Evolutionary conservation across 371 early-diverging fungal species (phyloP).

Genomic region (Mortierella sp.): DNA sequence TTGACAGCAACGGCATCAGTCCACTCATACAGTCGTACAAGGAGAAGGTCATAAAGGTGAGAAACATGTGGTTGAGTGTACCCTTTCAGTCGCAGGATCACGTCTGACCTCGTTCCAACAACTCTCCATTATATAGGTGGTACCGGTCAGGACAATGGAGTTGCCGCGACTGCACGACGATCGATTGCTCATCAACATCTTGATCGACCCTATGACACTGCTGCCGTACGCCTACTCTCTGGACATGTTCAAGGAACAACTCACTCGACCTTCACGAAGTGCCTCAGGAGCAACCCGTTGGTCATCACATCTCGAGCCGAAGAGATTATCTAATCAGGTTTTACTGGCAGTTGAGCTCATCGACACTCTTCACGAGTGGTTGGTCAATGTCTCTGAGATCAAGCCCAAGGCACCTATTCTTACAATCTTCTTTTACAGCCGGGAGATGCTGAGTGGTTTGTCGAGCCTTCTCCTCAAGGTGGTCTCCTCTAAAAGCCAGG

Average conservation of each 20-base stretch:
- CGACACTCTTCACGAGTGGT: conserved; percentile 38
- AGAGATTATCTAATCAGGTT: neutral
- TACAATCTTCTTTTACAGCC: conserved; percentile 41
- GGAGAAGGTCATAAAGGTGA: neutral
- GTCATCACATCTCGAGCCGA: neutral
- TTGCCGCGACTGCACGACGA: conserved; percentile 24
- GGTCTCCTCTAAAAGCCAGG: conserved; percentile 3
- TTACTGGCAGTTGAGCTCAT: conserved; percentile 32
- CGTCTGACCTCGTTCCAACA: neutral
- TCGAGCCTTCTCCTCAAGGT: conserved; percentile 23
- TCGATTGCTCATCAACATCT: conserved; percentile 39
- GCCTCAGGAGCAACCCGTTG: conserved; percentile 10
- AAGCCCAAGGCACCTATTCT: conserved; percentile 32
- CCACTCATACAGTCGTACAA: conserved; percentile 9
- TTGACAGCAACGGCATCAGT: conserved; percentile 25
- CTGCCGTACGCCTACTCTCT: conserved; percentile 44
- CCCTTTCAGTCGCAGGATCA: neutral
- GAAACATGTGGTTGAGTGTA: neutral
- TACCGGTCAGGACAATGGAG: conserved; percentile 32
- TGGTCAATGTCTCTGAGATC: conserved; percentile 31
- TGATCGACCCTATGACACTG: conserved; percentile 32
- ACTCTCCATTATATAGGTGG: conserved; percentile 19
- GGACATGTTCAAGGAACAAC: conserved; percentile 33
- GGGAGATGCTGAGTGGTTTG: conserved; percentile 15
- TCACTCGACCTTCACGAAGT: conserved; percentile 10